Percentiles rank a stretch among this genome's conserved stretches.
Conservation (phyloP, 2,329 filamentous ascomycete species). For the Coniochaeta prunicola region DNA sequence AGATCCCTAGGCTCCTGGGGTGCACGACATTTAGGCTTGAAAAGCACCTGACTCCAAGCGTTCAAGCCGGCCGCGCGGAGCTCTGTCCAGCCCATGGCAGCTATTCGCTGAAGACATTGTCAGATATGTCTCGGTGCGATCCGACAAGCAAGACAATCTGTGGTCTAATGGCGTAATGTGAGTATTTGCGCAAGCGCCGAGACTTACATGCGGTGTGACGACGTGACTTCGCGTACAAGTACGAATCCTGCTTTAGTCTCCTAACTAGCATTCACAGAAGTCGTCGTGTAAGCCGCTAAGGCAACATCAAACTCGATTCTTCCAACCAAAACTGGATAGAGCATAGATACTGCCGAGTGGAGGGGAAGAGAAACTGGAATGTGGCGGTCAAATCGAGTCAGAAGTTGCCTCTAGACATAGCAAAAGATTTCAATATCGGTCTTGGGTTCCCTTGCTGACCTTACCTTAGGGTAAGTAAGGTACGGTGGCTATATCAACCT, state of each 20-base stretch:
- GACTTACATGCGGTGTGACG: conserved; percentile 1
- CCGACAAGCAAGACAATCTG: too few relatives aligned
- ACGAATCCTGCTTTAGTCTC: background rate
- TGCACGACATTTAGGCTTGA: conserved; percentile 14
- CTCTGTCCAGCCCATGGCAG: conserved; percentile 24
- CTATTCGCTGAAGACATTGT: background rate
- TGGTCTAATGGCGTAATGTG: background rate
- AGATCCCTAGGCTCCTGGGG: background rate
- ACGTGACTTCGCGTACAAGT: background rate
- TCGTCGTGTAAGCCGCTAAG: background rate
- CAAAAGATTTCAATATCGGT: too few relatives aligned
- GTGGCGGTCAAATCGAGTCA: background rate
- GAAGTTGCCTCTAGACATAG: too few relatives aligned
- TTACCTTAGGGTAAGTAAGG: too few relatives aligned
- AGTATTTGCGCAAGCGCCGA: background rate
- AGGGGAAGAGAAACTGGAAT: background rate
- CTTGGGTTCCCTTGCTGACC: too few relatives aligned
- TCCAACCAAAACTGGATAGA: background rate
- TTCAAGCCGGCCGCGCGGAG: conserved; percentile 52
- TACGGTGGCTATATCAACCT: too few relatives aligned
- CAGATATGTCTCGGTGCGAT: background rate
- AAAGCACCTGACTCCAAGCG: conserved; percentile 47
- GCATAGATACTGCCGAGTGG: background rate
- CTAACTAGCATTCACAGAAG: background rate
- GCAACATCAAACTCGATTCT: background rate